phyloP scores from a whole-genome alignment of 495 filamentous ascomycete species.

The Hamigera avellanea region DNA sequence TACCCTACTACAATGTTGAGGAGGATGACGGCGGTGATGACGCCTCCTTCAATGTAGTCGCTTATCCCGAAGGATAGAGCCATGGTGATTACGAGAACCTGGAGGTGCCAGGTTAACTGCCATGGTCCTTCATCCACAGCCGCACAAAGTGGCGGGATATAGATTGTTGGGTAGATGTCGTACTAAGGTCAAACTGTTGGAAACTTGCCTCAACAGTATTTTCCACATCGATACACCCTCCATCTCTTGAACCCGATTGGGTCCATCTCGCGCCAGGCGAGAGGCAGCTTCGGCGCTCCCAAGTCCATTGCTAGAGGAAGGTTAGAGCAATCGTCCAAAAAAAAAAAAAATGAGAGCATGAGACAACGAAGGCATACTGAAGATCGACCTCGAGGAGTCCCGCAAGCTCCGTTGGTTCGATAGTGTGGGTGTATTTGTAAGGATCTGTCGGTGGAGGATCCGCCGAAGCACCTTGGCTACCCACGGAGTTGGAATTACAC shows the following conservation, averaged over 20 bases:
- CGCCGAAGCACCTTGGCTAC: conserved; percentile 1
- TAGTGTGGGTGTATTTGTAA: conserved; percentile 15
- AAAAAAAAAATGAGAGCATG: not conserved
- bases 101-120: conserved; percentile 5
- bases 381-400: conserved; percentile 17
- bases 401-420: conserved; percentile 16
- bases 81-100: conserved; percentile 81
- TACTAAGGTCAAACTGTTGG: conserved; percentile 55
- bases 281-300: conserved; percentile 38
- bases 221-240: conserved; percentile 41
- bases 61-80: conserved; percentile 65
- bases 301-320: conserved; percentile 37
- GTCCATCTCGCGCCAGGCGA: conserved; percentile 44
- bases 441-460: not conserved
- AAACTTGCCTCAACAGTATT: conserved; percentile 49
- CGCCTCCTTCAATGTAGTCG: conserved; percentile 76
- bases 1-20: conserved; percentile 66
- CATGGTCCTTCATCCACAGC: not conserved
- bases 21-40: conserved; percentile 68
- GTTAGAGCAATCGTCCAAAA: too few species aligned
- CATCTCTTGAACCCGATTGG: conserved; percentile 47
- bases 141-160: conserved; percentile 1
- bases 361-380: conserved; percentile 10
- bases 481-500: not conserved
- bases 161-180: conserved; percentile 3